A percentile compares a stretch with the other conserved stretches of the same genome.
Evolutionary conservation across 2,329 filamentous ascomycete genomes (phyloP).

Genomic region (Fonsecaea pugnacius): DNA sequence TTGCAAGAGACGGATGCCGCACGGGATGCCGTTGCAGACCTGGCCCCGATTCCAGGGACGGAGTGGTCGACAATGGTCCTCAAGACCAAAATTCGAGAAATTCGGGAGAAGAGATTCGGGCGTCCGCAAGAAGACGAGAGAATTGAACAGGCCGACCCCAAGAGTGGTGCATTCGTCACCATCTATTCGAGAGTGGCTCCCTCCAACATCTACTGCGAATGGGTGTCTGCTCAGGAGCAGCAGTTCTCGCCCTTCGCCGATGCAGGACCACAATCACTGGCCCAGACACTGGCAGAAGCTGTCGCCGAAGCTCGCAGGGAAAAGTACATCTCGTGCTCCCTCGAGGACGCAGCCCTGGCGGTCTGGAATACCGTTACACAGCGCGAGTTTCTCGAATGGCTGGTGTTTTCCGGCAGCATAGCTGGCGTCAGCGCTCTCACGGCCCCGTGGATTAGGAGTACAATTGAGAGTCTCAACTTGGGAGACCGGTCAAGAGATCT

Average conservation of each 20-base stretch:
- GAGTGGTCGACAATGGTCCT: conserved; percentile 22
- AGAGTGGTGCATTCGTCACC: conserved; percentile 30
- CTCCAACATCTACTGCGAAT: conserved; percentile 31
- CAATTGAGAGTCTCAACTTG: neutral
- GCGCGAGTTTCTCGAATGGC: conserved; percentile 12
- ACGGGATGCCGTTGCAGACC: conserved; percentile 9
- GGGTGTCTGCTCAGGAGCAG: conserved; percentile 12
- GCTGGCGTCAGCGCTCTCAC: neutral
- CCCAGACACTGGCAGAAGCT: conserved; percentile 12
- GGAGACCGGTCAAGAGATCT: neutral
- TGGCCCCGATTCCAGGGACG: conserved; percentile 19
- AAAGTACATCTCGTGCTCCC: neutral
- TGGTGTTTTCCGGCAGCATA: conserved; percentile 1
- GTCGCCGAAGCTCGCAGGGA: conserved; percentile 15
- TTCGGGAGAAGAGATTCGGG: neutral
- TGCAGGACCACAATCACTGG: neutral
- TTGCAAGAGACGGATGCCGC: conserved; percentile 20
- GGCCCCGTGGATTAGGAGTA: neutral
- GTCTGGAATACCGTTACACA: conserved; percentile 3
- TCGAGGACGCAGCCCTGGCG: conserved; percentile 10
- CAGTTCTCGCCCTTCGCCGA: neutral
- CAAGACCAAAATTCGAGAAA: conserved; percentile 1
- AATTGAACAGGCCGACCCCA: neutral
- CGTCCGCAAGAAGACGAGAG: neutral
- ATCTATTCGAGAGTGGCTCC: conserved; percentile 26